Evolutionary conservation across 2,329 filamentous ascomycete species (phyloP).

Genomic region (Chrysoporthe austroafricana): DNA sequence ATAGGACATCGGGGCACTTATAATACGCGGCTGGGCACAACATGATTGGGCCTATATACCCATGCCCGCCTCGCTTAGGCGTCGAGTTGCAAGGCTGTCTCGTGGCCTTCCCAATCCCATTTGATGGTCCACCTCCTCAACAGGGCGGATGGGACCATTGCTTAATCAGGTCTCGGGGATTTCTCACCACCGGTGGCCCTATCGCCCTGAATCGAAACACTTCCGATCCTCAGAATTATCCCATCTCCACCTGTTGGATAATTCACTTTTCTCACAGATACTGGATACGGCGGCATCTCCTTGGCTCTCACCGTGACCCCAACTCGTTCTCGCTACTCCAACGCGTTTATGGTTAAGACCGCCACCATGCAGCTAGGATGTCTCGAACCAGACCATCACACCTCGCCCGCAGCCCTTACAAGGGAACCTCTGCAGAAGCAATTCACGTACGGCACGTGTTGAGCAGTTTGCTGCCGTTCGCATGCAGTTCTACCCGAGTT

Average conservation of each 20-base stretch:
- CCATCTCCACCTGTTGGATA: constrained; percentile 9
- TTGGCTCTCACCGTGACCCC: not conserved
- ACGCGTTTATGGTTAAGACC: not conserved
- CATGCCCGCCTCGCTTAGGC: not conserved
- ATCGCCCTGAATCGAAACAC: constrained; percentile 10
- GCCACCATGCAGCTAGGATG: not conserved
- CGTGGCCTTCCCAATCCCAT: constrained; percentile 15
- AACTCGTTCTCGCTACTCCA: constrained; percentile 4
- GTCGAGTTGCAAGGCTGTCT: constrained; percentile 16
- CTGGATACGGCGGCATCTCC: too few relatives aligned
- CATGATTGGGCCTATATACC: not conserved
- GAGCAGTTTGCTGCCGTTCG: not conserved
- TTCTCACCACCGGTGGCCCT: not conserved
- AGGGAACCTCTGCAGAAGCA: not conserved
- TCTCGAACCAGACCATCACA: not conserved
- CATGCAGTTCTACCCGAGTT: not conserved
- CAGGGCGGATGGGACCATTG: not conserved
- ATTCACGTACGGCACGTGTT: not conserved
- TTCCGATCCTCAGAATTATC: not conserved
- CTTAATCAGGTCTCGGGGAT: not conserved
- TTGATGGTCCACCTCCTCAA: not conserved
- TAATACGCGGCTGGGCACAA: not conserved
- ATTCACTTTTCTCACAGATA: not conserved
- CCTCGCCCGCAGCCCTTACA: not conserved
- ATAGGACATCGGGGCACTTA: not conserved